phyloP scores from a whole-genome alignment of 495 filamentous ascomycete genomes.

The Corynascus novoguineensis region DNA sequence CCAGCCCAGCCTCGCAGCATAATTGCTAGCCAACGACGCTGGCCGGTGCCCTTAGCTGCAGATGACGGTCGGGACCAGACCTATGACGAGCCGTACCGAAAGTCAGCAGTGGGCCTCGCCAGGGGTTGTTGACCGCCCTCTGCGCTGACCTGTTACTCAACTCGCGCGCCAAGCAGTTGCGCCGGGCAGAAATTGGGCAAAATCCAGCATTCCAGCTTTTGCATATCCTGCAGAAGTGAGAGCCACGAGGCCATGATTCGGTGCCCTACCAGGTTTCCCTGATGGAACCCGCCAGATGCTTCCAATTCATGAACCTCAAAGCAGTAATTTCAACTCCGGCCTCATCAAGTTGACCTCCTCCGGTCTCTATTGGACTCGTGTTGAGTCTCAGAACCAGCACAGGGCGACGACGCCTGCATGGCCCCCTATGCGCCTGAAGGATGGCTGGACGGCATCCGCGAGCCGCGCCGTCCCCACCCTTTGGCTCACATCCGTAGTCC shows the following conservation, averaged over 20 bases:
- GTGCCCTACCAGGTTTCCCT: neutral
- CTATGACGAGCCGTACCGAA: conserved; percentile 8
- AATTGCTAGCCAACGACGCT: too few species aligned
- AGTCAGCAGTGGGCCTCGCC: neutral
- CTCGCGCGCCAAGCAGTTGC: neutral
- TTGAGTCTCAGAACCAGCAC: neutral
- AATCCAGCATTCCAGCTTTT: too few species aligned
- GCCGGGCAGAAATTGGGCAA: neutral
- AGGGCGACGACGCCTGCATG: neutral
- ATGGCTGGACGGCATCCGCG: neutral
- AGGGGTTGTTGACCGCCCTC: neutral
- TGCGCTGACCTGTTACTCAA: neutral
- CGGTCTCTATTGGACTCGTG: neutral
- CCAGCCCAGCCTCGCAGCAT: too few species aligned
- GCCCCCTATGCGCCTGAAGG: conserved; percentile 7
- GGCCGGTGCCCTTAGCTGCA: neutral
- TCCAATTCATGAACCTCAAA: too few species aligned
- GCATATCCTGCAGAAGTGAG: neutral
- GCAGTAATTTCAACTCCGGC: too few species aligned
- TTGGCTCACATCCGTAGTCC: conserved; percentile 7
- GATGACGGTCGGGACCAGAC: neutral
- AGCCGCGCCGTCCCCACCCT: conserved; percentile 1
- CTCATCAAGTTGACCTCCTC: too few species aligned
- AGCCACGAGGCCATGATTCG: neutral
- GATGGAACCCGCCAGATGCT: too few species aligned